Base-by-base conservation (phyloP, 257 asterid species). In the Fraxinus pennsylvanica region DNA sequence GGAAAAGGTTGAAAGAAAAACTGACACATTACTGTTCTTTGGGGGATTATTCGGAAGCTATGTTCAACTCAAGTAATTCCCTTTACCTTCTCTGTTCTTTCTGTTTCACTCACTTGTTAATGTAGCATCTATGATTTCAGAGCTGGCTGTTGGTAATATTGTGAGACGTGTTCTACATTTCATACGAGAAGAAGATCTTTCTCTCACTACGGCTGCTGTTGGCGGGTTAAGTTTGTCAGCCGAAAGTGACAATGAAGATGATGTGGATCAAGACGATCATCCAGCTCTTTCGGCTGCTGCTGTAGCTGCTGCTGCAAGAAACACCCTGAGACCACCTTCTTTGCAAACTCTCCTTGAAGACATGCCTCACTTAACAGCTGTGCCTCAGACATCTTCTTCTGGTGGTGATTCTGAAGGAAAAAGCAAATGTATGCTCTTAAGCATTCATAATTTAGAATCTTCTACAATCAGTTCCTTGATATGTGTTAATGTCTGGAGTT, bases 341-440 rank as follows among this genome's bases (percentile, higher is more conserved):
- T 78, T 96, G 88, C 98, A 93, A 87, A 92, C 98, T 72, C 96
- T 96, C 75, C 97, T 96, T 41, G 99, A 96, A 90, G 99, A 90
- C 87, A 41, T 84, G 71, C 98, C 99, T 47, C 91, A 86, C 79
- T 73, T 94, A 67, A 87, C 97, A 78, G 89, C 97, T 79, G 89
- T 80, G 59, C 92, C 87, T 81, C 91, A 82, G 71, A 9, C 91
- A 79, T 74, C 91, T 76, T 96, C 99, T 81, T 93, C 99, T 74
- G 98, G 91, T 35, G 99, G 98, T 68, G 99, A 93, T 87, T 96
- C 99, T 83, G 99, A 96, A 81, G 98, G 96, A 81, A 92, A 88
- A 89, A 96, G 95, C 85, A 93, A 90, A 86, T 93, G 99, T 96
- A 88, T 84, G 84, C 76, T 80, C 76, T 78, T 67, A 76, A 75